These are phyloP conservation scores for Akanthomyces muscarius DNA, from an alignment of 2,329 filamentous ascomycete genomes.

Conservation along the genomic window DNA sequence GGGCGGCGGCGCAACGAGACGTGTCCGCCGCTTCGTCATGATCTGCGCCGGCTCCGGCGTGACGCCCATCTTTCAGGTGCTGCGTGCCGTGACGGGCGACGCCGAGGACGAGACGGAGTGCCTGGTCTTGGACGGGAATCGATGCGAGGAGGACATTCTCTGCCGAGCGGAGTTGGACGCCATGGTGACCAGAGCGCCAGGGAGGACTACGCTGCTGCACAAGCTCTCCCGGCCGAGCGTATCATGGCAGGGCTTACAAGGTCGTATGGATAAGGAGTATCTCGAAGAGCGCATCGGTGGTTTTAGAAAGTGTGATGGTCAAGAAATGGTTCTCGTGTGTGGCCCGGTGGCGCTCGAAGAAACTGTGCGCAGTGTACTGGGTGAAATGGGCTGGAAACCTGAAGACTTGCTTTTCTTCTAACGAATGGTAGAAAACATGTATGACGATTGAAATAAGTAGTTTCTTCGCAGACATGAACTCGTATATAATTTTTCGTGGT, in stretches of 20 bases:
- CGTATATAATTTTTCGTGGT: background rate
- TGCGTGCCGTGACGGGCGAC: slow-evolving; percentile 69
- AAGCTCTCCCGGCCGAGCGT: slow-evolving; percentile 61
- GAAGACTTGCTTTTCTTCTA: slow-evolving; percentile 74
- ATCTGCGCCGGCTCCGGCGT: slow-evolving; percentile 85
- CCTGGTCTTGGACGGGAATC: slow-evolving; percentile 74
- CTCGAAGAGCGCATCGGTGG: slow-evolving; percentile 55
- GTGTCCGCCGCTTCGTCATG: slow-evolving; percentile 72
- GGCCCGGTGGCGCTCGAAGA: slow-evolving; percentile 74
- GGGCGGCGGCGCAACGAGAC: slow-evolving; percentile 46
- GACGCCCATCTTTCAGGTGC: slow-evolving; percentile 84
- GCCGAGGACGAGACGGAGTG: slow-evolving; percentile 61
- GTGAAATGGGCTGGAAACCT: slow-evolving; percentile 64
- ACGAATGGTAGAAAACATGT: background rate
- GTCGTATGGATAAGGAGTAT: slow-evolving; percentile 61
- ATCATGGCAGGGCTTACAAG: slow-evolving; percentile 64
- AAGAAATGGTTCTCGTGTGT: slow-evolving; percentile 70
- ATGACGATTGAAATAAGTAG: background rate
- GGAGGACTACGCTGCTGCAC: slow-evolving; percentile 62
- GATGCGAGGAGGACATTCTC: slow-evolving; percentile 75
- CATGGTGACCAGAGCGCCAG: slow-evolving; percentile 49
- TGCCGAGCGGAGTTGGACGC: slow-evolving; percentile 68
- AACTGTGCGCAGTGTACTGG: slow-evolving; percentile 50
- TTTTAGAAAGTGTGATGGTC: slow-evolving; percentile 33
- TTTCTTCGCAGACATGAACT: background rate